Base-by-base conservation (phyloP, 140 eudicot species). In the Stevia rebaudiana region DNA sequence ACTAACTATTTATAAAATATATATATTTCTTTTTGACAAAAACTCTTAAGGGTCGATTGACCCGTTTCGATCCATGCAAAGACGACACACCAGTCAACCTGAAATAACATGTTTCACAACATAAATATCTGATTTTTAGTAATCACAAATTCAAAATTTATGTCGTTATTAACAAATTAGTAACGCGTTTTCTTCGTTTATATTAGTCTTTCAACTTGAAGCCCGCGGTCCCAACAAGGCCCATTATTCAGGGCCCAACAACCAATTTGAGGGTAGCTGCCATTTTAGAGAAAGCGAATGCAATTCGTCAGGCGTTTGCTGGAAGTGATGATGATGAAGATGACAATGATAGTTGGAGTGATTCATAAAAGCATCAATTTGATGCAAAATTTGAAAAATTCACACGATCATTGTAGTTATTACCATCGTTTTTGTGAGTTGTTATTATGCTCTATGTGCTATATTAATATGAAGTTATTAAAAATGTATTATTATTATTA, bases 231-330 rank as follows among this genome's bases (percentile, higher is more conserved):
- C 75, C 74, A 17, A 76, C 79, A n/a, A 80, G 95, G 56, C 95
- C 97, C 8, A 87, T 82, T 69, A 79, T 87, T 77, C 88, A 81
- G 52, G 97, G 85, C 37, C 94, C 94, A 16, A 52, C 73, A 68
- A 87, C 97, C 21, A 90, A 90, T 70, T 74, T 90, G 72, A 82
- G 72, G 51, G 86, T 87, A 60, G 94, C 94, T 31, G 97, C 97
- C 67, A 87, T 90, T 70, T 71, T 90, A 78, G 88, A 90, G 79
- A 90, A 80, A 82, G 95, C 94, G 48, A 84, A 83, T 47, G 81
- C 80, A 2, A 87, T 90, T 67, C 90, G 97, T 18, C 80, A 87
- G 67, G 89, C 89, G 28, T 69, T 79, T 48, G 95, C 89, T 22
- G 94, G 84, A 77, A 87, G 94, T 19, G 95, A 87, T 59, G 95